Evolutionary conservation across 306 rosid species (phyloP), one percentile per base, ranked within the genome.

Genomic region (Dicorynia guianensis): DNA sequence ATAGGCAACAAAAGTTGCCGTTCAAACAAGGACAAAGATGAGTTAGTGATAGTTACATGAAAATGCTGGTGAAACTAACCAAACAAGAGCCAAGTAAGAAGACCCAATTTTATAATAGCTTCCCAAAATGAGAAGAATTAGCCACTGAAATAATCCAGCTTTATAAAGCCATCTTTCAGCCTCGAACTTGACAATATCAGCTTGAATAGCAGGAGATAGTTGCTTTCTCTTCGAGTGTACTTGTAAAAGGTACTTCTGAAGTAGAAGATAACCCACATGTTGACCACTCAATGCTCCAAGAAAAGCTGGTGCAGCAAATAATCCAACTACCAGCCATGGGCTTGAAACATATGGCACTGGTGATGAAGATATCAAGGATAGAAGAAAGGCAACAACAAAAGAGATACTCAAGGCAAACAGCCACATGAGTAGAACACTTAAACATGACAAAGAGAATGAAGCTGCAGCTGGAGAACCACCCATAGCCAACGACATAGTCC

Each of bases 81-180:
- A 95, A 81, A 88, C 89, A 77, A 92, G 92, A 75, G 98, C 97
- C 88, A 95, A 59, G 87, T 95, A 92, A 44, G 98, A 85, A 6
- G 98, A 92, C 15, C 95, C 96, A 75, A 92, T 73, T 83, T 85
- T 92, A 77, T 85, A 89, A 72, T 92, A 92, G 81, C 66, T 88
- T 70, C 98, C 98, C 68, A 95, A 67, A 69, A 75, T 79, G 82
- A 95, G 93, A 80, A 95, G 85, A 80, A 92, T 52, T 66, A 92
- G 96, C 98, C 98, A 95, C 80, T 90, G 97, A 67, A 95, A 75
- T 70, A 97, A 87, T 83, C 97, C 98, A 53, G 95, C 90, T 84
- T 95, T 95, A 65, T 89, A 95, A 67, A 95, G 92, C 98, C 98
- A 95, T 81, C 98, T 95, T 86, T 95, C 98, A 63, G 97, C 95